Evolutionary conservation across 495 filamentous ascomycete species (phyloP), one percentile per base, ranked within the genome.

Genomic region (Talaromyces trachyspermus): DNA sequence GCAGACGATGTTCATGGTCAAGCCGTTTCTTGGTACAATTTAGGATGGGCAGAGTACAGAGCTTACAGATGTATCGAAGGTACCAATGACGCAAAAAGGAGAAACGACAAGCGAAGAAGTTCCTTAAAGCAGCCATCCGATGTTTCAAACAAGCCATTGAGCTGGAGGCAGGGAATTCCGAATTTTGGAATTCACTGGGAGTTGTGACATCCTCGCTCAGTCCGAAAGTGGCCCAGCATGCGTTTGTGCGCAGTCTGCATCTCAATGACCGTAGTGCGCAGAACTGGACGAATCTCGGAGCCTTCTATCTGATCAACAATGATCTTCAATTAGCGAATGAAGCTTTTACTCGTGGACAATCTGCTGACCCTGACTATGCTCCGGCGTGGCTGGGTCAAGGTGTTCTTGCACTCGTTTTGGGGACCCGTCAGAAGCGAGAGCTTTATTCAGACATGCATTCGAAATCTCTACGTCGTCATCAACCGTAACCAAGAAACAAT

Each of bases 61-160:
- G 83, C 88, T 8, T 87, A 91, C 57, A 69, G 71, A 22, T 85
- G 77, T 58, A 64, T 84, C 6, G 70, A 76, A 17, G 44, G 20
- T n/a, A 27, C 56, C 1, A 54, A 59, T 7, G 55, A 75, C 7
- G 69, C 69, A 26, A 54, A 55, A 57, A 51, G n/a, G 53, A 45
- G 19, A 62, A 68, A 58, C 65, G 58, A 49, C 69, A 77, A 52
- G 46, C 64, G 2, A 78, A 75, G 12, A 82, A 72, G 46, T 87
- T 85, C 51, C 70, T 95, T 18, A 91, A 84, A 62, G 83, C 88
- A 18, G 76, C 91, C 18, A 83, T 97, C 43, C 78, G 85, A 22
- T 94, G 89, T 62, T 99, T 99, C 78, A 99, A 97, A 65, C 76
- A 88, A 43, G 86, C 94, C 3, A 97, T 99, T 57, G 94, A 97